Evolutionary conservation across 2,329 filamentous ascomycete genomes (phyloP), one percentile per base, ranked within the genome.

Genomic region (Penicillium sp.): DNA sequence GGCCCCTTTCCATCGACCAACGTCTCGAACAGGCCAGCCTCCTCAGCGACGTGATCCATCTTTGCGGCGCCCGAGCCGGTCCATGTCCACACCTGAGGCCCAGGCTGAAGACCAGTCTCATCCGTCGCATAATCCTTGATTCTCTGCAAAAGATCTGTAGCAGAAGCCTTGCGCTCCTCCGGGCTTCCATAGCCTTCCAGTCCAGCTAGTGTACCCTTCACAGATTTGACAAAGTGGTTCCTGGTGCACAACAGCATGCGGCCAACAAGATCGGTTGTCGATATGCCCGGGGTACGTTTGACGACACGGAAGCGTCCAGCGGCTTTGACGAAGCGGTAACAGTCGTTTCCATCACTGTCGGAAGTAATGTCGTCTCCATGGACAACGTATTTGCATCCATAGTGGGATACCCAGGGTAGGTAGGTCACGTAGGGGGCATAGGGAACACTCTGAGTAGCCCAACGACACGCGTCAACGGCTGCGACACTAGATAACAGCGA

Each of bases 321-420:
- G 38, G 89, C 88, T 77, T 99, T 99, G 68, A 99, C 94, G 69
- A 93, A 97, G 58, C 94, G 89, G 78, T 99, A 99, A 78, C 93
- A 97, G 78, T 99, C 94, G 73, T 96, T 88, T 40, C 94, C 94
- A 63, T 87, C 86, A 71, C 89, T 90, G 75, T 99, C 94, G 0
- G 91, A 96, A 3, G 94, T 97, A 70, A 97, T 96, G 75, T 97
- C 93, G 74, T 97, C 94, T 58, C 93, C 93, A 75, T 97, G 93
- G 2, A 96, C 93, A 40, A 97, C 94, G 73, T 93, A 97, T 69
- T 88, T 85, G 81, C 94, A 97, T 60, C 94, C 92, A 73, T 94
- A 97, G 75, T 96, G 91, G 54, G 88, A 88, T 69, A 99, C 96
- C 90, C 92, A 99, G 46, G 89, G 87, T 45, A 97, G 84, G 58